Base-by-base conservation (phyloP, 768 basidiomycete genomes). In the Ramaria rubella region DNA sequence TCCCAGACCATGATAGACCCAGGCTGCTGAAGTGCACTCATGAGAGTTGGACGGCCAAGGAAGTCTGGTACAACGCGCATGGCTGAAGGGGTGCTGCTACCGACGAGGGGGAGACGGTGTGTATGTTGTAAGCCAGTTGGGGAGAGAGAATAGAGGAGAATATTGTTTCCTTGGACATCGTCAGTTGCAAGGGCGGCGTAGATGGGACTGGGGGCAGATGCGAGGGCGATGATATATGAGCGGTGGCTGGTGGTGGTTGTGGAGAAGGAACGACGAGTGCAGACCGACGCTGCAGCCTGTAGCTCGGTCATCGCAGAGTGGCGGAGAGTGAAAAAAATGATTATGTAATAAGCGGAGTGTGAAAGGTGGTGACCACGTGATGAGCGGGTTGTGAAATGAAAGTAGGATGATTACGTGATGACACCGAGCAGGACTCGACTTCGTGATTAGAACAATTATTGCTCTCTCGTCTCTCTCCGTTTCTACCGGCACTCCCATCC, bases 1-100 rank as follows among this genome's bases (percentile, higher is more conserved):
- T 92, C 90, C 90, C 90, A 92, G 29, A 82, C 75, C 58, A 79
- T 81, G 54, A 92, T 79, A 52, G 75, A 73, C 1, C 87, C 87
- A 60, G 90, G 87, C 61, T 77, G 81, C 1, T 90, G 86, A 11
- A 81, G 82, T 1, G 86, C 84, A 17, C 88, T 64, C 5, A 90
- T 72, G 34, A 71, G 73, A 27, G 73, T 73, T 11, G 73, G 72
- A 34, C 70, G 61, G 1, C 75, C 75, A 1, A 74, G 74, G 2
- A 84, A 64, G 15, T 71, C 61, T 0, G 14, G 21, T 19, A 78
- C 70, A 0, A 78, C 68, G 52, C 76, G 73, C 46, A 89, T 69
- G 33, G 77, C 74, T 0, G 87, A 84, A 2, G 79, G 85, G 9
- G 80, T 80, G 27, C 26, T 49, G 1, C 65, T 64, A 5, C 83